These are phyloP conservation scores for Herpetomonas samuelpessoai DNA, from an alignment of 208 protist species.

Conservation along the genomic window DNA sequence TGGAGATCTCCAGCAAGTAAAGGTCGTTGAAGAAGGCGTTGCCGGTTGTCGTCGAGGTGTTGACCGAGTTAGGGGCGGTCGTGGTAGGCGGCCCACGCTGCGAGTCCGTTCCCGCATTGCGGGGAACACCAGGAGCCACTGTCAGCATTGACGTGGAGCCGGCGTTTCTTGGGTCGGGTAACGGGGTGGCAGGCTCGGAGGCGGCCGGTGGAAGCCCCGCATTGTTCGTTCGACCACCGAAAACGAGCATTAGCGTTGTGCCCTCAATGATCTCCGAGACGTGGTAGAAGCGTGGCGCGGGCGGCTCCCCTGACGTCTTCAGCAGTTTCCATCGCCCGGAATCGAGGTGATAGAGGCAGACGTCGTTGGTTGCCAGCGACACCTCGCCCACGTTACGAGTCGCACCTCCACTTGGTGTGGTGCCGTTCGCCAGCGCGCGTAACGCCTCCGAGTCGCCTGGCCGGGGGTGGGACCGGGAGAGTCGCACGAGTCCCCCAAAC, in stretches of 20 bases:
- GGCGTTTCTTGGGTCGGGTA: not conserved
- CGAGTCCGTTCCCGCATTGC: not conserved
- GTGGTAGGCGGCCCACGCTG: not conserved
- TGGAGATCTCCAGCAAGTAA: constrained; percentile 40
- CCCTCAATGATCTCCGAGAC: constrained; percentile 33
- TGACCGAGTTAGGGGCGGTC: not conserved
- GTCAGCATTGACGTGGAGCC: too few species aligned
- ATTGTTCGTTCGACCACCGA: constrained; percentile 39
- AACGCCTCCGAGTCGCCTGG: constrained; percentile 21
- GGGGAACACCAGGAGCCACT: too few species aligned
- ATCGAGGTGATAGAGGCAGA: constrained; percentile 27
- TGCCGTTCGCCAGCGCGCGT: not conserved
- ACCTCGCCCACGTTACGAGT: constrained; percentile 15
- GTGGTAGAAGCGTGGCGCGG: constrained; percentile 43
- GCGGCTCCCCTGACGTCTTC: constrained; percentile 28
- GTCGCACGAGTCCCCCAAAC: constrained; percentile 37
- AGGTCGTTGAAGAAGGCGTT: constrained; percentile 39
- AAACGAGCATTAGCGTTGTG: constrained; percentile 48
- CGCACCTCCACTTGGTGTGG: too few species aligned
- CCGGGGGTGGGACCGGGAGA: constrained; percentile 15
- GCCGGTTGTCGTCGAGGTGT: not conserved
- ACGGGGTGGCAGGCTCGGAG: not conserved
- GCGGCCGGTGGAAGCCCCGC: not conserved
- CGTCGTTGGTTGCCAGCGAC: constrained; percentile 23
- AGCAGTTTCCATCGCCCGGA: constrained; percentile 31